Conservation (phyloP, 345 rosid genomes). For the Syzygium aromaticum region DNA sequence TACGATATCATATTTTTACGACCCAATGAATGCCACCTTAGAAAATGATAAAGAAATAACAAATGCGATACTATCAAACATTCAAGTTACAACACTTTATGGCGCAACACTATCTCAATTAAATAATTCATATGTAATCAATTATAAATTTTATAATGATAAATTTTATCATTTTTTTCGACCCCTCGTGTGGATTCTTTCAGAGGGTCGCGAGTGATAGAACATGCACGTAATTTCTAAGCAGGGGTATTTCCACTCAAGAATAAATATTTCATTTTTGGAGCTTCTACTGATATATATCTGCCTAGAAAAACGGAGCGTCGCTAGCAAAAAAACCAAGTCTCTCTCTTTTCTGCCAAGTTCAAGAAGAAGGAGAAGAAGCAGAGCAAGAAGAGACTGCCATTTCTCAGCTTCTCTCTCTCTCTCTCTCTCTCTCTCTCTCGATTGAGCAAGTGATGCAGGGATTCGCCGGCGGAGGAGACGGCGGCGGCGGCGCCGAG, state of each 20-base stretch:
- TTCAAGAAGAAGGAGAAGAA: not conserved
- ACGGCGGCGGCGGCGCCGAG: slow-evolving; percentile 27
- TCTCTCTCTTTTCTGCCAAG: not conserved
- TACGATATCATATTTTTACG: not conserved
- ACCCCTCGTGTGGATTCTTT: too few relatives aligned
- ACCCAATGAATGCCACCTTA: not conserved
- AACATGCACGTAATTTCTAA: not conserved
- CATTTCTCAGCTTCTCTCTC: not conserved
- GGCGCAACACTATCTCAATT: rapidly evolving
- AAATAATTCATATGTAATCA: not conserved
- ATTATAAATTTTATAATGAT: not conserved
- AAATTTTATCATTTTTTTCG: too few relatives aligned
- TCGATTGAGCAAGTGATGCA: slow-evolving; percentile 19
- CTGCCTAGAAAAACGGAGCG: not conserved
- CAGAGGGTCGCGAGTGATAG: too few relatives aligned
- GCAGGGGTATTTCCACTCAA: not conserved
- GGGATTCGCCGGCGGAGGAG: slow-evolving; percentile 35
- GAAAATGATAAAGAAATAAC: not conserved
- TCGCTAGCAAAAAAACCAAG: not conserved
- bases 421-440: not conserved
- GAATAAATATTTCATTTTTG: not conserved
- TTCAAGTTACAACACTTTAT: rapidly evolving
- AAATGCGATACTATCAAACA: not conserved
- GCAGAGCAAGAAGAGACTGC: not conserved
- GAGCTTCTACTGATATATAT: not conserved